Evolutionary conservation across 2,329 filamentous ascomycete genomes (phyloP), one percentile per base, ranked within the genome.

Genomic region (Xylaria sp.): DNA sequence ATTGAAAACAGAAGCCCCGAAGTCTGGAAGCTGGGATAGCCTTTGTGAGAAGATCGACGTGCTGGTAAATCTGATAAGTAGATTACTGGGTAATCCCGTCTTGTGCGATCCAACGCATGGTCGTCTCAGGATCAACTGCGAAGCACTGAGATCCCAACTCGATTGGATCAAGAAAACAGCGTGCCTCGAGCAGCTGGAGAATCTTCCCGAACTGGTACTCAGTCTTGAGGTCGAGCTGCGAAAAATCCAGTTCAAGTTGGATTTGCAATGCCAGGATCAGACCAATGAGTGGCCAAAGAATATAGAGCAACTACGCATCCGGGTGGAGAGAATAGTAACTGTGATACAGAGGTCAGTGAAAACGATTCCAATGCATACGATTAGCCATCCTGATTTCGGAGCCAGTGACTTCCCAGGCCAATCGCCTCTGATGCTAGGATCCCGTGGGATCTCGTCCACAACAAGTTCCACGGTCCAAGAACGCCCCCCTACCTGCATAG

Each of bases 311-410:
- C 70, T 71, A 58, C 53, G 51, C 13, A 48, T 20, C 20, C 68
- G 74, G 46, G 73, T 77, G 53, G 59, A 72, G 1, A 67, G 36
- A 11, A 73, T 76, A 42, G 48, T 77, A 48, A 64, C 71, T 28
- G 69, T 71, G 6, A 62, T 76, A 23, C 60, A 66, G 59, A 65
- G 57, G 74, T 76, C 54, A 59, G 71, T 60, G 9, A 23, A 23
- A 20, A 15, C n/a, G 6, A 5, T 10, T 26, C 11, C 33, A 28
- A n/a, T 11, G 11, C 20, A 31, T 15, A 54, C 26, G 15, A 28
- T 17, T 26, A 23, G 7, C 20, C 20, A 58, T 67, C 4, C 66
- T 61, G 44, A 66, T 23, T 11, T 11, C 15, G 4, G 6, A 46
- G 28, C 9, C 26, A 75, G 74, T n/a, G 75, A 77, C 13, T 74